Percentiles rank a stretch among this genome's conserved stretches.
Conservation (phyloP, 2,329 filamentous ascomycete species). For the Metarhizium brunneum region DNA sequence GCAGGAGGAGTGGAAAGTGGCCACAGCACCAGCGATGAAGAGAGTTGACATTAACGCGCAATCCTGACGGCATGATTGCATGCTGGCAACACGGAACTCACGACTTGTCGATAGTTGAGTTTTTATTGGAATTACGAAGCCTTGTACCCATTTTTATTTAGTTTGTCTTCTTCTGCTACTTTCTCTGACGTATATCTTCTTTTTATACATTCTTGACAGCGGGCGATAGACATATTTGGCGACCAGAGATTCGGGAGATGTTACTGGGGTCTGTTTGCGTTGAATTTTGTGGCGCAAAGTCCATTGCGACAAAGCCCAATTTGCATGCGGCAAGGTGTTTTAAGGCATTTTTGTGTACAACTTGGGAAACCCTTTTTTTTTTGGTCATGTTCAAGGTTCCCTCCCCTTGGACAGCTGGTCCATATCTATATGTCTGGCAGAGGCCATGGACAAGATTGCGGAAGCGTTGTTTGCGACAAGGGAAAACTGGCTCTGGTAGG, state of each 20-base stretch:
- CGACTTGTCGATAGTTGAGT: not conserved
- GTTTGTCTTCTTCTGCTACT: not conserved
- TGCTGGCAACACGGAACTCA: not conserved
- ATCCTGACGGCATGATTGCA: not conserved
- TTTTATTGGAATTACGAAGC: not conserved
- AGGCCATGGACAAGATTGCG: not conserved
- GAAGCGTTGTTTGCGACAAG: not conserved
- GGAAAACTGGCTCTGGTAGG: not conserved
- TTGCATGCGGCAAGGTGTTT: not conserved
- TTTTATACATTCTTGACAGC: not conserved
- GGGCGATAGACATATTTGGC: not conserved
- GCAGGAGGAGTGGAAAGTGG: conserved; percentile 29
- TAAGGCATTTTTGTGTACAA: not conserved
- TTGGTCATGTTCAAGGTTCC: not conserved
- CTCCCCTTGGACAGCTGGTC: not conserved
- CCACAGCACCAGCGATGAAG: conserved; percentile 20
- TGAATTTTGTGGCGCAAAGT: not conserved
- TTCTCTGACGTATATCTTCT: not conserved
- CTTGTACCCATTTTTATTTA: too few relatives aligned
- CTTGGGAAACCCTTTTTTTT: not conserved
- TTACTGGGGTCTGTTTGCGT: not conserved
- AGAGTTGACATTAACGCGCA: not conserved
- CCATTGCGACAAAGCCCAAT: not conserved
- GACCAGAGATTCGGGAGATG: not conserved
- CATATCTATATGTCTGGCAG: not conserved